A percentile compares a stretch with the other conserved stretches of the same genome.
Conservation (phyloP, 2,329 filamentous ascomycete species). For the Ceratocystis huliohia region DNA sequence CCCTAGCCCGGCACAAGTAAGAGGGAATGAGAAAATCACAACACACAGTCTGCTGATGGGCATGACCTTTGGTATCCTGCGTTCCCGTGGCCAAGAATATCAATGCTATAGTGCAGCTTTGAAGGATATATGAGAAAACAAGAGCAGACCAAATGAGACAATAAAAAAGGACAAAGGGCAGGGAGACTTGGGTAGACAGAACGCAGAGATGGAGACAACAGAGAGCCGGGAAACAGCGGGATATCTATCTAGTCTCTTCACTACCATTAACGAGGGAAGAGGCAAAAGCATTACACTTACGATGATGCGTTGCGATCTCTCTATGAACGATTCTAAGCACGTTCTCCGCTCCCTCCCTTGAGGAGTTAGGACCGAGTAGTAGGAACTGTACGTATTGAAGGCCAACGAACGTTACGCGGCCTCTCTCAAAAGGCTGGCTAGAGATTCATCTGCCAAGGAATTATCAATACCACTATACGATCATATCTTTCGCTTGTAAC, state of each 20-base stretch:
- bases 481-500: background rate
- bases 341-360: background rate
- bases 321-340: background rate
- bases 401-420: background rate
- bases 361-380: background rate
- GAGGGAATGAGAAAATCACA: background rate
- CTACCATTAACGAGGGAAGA: too few relatives aligned
- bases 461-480: background rate
- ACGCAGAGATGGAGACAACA: too few relatives aligned
- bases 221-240: too few relatives aligned
- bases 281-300: too few relatives aligned
- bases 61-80: background rate
- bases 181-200: too few relatives aligned
- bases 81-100: background rate
- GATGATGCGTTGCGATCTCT: too few relatives aligned
- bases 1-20: background rate
- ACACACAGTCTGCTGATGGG: background rate
- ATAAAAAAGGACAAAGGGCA: too few relatives aligned
- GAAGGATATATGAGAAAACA: background rate
- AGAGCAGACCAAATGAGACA: background rate
- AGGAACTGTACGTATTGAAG: background rate
- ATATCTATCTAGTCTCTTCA: too few relatives aligned
- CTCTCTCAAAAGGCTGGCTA: background rate
- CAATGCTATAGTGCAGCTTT: background rate
- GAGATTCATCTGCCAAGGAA: background rate